Evolutionary conservation across 176 grass and related monocot species (phyloP), one percentile per base, ranked within the genome.

Genomic region (Juncus inflexus): DNA sequence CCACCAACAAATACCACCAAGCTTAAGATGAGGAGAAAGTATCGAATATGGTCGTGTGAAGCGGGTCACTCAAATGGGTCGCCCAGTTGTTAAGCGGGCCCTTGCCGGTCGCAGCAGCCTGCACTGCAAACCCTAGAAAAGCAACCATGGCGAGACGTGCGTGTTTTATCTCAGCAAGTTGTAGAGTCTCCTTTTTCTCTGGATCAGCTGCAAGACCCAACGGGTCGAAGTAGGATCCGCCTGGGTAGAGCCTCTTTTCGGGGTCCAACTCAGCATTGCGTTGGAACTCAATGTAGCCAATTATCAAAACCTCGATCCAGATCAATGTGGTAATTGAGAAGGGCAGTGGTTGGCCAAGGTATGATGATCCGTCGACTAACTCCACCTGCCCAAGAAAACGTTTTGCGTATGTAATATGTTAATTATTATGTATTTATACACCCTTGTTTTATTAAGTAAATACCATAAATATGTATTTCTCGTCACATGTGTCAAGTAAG

Each of bases 271-370:
- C 94, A 1, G 85, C 85, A 74, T 99, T 99, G 58, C 94, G 83
- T 80, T 99, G 94, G 83, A 99, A 99, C 83, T 99, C 94, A 63
- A 99, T 99, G 88, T 92, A 99, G 0, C 94, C 94, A 65, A 99
- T 89, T 43, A 99, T 51, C 58, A 99, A 63, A 70, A 99, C 94
- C 88, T 99, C 94, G 58, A 99, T 99, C 94, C 83, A 99, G 59
- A 99, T 99, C 16, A 99, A 64, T 57, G 94, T 78, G 59, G 77
- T 76, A 50, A 99, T 86, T 50, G 89, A 89, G 94, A 99, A 99
- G 0, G 94, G 94, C 52, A 99, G 79, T 12, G 94, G 94, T 49
- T 83, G 94, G 2, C 94, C 94, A 15, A 99, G 88, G 83, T 99
- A 99, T 0, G 94, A 99, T 15, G 94, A 89, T 15, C 94, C 94